phyloP scores from a whole-genome alignment of 1,284 basidiomycete genomes.

The Ustilago lituana region DNA sequence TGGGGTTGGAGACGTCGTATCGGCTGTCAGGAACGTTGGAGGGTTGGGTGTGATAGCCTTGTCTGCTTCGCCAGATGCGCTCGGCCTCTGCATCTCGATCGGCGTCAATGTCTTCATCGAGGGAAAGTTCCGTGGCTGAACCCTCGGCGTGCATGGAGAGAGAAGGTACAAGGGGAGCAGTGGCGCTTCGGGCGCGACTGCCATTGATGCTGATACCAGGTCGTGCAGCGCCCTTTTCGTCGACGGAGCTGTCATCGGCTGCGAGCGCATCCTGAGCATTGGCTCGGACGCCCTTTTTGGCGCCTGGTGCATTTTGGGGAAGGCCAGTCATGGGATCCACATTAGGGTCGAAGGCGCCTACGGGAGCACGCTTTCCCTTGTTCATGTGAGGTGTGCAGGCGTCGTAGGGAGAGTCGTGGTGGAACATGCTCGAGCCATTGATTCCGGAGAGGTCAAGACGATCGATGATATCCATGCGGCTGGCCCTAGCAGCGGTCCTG shows the following conservation, averaged over 20 bases:
- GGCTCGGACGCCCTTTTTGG: slow-evolving; percentile 12
- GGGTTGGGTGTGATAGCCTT: slow-evolving; percentile 49
- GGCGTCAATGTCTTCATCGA: slow-evolving; percentile 72
- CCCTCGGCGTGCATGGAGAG: slow-evolving; percentile 40
- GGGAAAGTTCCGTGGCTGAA: slow-evolving; percentile 27
- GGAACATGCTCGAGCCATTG: slow-evolving; percentile 44
- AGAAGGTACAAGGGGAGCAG: slow-evolving; percentile 39
- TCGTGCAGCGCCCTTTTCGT: slow-evolving; percentile 23
- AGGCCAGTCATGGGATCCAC: slow-evolving; percentile 62
- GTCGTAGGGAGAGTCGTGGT: slow-evolving; percentile 67
- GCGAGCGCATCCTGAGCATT: background rate
- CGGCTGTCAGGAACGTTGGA: slow-evolving; percentile 45
- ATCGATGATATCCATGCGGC: slow-evolving; percentile 65
- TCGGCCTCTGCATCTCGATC: slow-evolving; percentile 45
- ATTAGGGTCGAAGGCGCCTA: slow-evolving; percentile 62
- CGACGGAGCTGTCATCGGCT: slow-evolving; percentile 12
- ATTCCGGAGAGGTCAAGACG: slow-evolving; percentile 58
- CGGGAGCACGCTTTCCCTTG: slow-evolving; percentile 54
- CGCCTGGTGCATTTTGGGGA: slow-evolving; percentile 28
- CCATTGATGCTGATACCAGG: slow-evolving; percentile 24
- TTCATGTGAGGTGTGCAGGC: slow-evolving; percentile 64
- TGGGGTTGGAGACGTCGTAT: slow-evolving; percentile 53
- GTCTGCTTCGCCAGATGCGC: slow-evolving; percentile 38
- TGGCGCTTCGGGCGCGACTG: slow-evolving; percentile 30
- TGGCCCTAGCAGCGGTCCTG: slow-evolving; percentile 32